These are phyloP conservation scores for Amesomyces nigricolor DNA, from an alignment of 2,329 filamentous ascomycete species.

Conservation along the genomic window DNA sequence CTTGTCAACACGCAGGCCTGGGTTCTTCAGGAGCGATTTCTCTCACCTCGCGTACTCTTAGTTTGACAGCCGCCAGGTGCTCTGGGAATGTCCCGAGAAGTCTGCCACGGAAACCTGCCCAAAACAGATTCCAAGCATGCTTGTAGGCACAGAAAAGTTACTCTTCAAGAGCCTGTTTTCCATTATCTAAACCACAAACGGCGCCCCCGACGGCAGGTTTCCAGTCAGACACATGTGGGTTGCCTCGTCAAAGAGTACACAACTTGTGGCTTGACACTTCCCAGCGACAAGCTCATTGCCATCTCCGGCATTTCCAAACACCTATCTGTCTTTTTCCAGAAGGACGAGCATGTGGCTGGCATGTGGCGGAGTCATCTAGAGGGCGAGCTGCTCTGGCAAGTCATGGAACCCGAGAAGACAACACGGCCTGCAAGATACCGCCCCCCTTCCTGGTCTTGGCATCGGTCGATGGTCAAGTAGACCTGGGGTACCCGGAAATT, in stretches of 20 bases:
- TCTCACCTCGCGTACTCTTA: constrained; percentile 12
- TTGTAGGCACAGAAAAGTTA: too few species aligned
- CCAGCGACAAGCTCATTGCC: constrained; percentile 11
- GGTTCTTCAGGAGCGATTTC: constrained; percentile 12
- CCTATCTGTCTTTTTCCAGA: background rate
- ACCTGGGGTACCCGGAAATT: background rate
- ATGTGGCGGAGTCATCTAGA: constrained; percentile 11
- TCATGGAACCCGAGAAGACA: background rate
- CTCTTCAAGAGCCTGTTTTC: too few species aligned
- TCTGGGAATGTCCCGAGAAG: constrained; percentile 12
- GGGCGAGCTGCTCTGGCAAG: constrained; percentile 5
- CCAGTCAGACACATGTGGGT: background rate
- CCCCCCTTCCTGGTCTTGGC: constrained; percentile 9
- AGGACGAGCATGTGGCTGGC: constrained; percentile 4
- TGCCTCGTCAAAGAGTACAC: background rate
- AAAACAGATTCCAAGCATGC: background rate
- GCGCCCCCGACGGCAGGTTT: too few species aligned
- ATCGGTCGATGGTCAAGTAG: constrained; percentile 1
- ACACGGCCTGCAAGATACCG: background rate
- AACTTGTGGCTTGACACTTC: constrained; percentile 1
- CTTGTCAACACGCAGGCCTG: constrained; percentile 10
- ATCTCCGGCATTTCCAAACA: constrained; percentile 3
- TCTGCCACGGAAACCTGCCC: constrained; percentile 9
- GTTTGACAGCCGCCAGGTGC: constrained; percentile 5
- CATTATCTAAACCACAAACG: too few species aligned